phyloP scores from a whole-genome alignment of 805 yeast genomes.

The Zygotorulaspora sp. region DNA sequence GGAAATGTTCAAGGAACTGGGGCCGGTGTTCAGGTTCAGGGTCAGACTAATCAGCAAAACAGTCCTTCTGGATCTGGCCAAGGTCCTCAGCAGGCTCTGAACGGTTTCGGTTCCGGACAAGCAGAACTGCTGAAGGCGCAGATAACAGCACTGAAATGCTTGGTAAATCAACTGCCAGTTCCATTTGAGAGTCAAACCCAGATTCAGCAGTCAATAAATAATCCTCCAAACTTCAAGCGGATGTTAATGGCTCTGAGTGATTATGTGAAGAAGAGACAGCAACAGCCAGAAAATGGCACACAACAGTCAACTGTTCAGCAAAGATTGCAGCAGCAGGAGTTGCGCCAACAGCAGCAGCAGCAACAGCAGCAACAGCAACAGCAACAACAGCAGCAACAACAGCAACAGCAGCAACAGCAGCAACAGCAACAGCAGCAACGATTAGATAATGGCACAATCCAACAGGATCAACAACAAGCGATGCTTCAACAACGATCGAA shows the following conservation, averaged over 20 bases:
- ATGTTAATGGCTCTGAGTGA: slow-evolving; percentile 31
- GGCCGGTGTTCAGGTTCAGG: slow-evolving; percentile 6
- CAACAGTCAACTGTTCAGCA: slow-evolving; percentile 1
- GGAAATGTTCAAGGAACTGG: slow-evolving; percentile 1
- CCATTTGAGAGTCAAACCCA: slow-evolving; percentile 27
- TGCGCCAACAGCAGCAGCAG: slow-evolving; percentile 3
- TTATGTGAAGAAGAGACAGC: slow-evolving; percentile 22
- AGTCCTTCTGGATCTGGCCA: slow-evolving; percentile 6
- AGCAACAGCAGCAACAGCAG: slow-evolving; percentile 3
- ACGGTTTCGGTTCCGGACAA: slow-evolving; percentile 30
- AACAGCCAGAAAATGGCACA: slow-evolving; percentile 7
- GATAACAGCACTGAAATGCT: slow-evolving; percentile 33
- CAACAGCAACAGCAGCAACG: slow-evolving; percentile 1
- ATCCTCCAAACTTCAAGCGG: slow-evolving; percentile 34
- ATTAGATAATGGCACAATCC: not conserved
- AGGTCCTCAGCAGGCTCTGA: slow-evolving; percentile 7
- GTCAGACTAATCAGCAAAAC: slow-evolving; percentile 6
- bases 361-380: slow-evolving; percentile 2
- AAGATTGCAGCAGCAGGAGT: not conserved
- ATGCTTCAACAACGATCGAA: slow-evolving; percentile 1
- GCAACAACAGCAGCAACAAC: slow-evolving; percentile 5
- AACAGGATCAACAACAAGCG: slow-evolving; percentile 4
- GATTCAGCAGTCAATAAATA: slow-evolving; percentile 30
- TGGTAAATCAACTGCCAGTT: slow-evolving; percentile 31
- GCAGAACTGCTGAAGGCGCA: slow-evolving; percentile 34